Conservation (phyloP, 2,329 filamentous ascomycete genomes). For the Chaetomium globosum region DNA sequence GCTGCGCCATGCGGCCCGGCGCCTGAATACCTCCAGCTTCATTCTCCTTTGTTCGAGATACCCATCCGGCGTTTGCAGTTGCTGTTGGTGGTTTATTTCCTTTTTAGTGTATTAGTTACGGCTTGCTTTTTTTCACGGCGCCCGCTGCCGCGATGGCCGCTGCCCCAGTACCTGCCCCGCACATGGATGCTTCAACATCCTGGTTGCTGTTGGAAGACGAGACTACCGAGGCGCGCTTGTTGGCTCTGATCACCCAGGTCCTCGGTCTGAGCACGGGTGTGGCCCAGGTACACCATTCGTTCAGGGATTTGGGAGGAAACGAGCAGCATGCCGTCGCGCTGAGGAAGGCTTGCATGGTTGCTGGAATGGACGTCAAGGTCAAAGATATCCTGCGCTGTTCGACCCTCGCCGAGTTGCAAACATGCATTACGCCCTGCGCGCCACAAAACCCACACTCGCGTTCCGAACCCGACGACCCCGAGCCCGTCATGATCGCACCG, state of each 20-base stretch:
- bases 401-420: slow-evolving; percentile 51
- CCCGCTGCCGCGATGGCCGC: slow-evolving; percentile 31
- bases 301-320: slow-evolving; percentile 50
- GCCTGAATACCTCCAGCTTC: slow-evolving; percentile 24
- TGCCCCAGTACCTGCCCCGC: slow-evolving; percentile 25
- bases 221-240: slow-evolving; percentile 35
- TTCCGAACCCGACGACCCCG: slow-evolving; percentile 26
- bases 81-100: slow-evolving; percentile 6
- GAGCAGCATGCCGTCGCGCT: slow-evolving; percentile 43
- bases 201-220: slow-evolving; percentile 36
- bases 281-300: slow-evolving; percentile 48
- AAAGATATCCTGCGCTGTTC: slow-evolving; percentile 49
- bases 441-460: slow-evolving; percentile 23
- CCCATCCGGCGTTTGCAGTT: slow-evolving; percentile 21
- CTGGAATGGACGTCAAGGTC: slow-evolving; percentile 44
- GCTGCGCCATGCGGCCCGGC: slow-evolving; percentile 36
- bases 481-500: slow-evolving; percentile 36
- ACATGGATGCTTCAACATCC: slow-evolving; percentile 34
- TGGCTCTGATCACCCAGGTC: slow-evolving; percentile 40
- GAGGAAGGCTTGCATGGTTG: slow-evolving; percentile 42
- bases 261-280: slow-evolving; percentile 42
- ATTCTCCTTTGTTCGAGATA: slow-evolving; percentile 34
- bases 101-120: slow-evolving; percentile 18
- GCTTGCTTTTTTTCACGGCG: slow-evolving; percentile 10
- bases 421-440: slow-evolving; percentile 43